Evolutionary conservation across 768 basidiomycete genomes (phyloP), one percentile per base, ranked within the genome.

Genomic region (Macrocybe gigantea): DNA sequence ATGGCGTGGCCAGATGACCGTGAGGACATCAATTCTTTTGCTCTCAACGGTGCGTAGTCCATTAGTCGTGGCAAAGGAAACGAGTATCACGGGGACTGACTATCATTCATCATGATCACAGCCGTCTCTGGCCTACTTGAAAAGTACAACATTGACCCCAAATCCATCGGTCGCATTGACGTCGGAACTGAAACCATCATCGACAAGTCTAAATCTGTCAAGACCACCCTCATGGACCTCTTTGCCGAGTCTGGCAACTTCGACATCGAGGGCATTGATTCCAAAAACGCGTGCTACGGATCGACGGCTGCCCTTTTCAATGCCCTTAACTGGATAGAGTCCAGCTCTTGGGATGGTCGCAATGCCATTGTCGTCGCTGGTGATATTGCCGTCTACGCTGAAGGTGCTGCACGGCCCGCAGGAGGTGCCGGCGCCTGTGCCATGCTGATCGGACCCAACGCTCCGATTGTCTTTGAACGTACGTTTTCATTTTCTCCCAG

Each of bases 1-100:
- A 99, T 99, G 96, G 93, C 95, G 33, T 98, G 91, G 81, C 88
- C 88, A 50, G 94, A 97, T 64, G 96, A 99, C 78, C 84, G 91
- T 48, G 96, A 99, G 67, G 95, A 99, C 72, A 95, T 99, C 76
- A 95, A 96, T 81, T 95, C 93, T 8, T 93, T 98, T 65, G 86
- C 92, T 36, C 69, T 99, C 55, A 95, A 91, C 60, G 93, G 94
- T 93, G 49, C 22, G 9, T 15, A 22, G 15, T 43, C 36, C 10
- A 48, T 11, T 39, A 47, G 12, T 8, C 12, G 10, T 33, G 38
- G 39, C 10, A 6, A 3, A 1, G 22, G 34, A 9, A 6, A 14
- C 34, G 9, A 33, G 31, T 41, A 32, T 49, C 40, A 43, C 36
- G 53, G 31, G 40, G 53, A 43, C 22, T 22, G 22, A 22, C 2